These are phyloP conservation scores for Geotrichum cucujoidarum DNA, from an alignment of 1,139 yeast species.

Conservation along the genomic window DNA sequence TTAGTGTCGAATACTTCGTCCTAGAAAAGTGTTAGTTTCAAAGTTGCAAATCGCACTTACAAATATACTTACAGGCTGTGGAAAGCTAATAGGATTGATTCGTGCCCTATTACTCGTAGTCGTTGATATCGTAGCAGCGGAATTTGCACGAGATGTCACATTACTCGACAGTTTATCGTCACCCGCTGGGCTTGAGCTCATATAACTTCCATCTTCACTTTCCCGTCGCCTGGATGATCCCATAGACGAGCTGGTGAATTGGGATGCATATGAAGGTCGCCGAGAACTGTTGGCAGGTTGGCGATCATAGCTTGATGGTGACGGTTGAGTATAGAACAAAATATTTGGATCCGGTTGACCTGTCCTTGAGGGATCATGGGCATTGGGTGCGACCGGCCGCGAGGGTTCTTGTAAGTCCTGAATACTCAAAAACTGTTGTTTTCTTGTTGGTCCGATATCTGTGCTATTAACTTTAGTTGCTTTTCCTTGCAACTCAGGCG, in stretches of 20 bases:
- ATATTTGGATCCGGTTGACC: background rate
- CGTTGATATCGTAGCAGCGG: slow-evolving; percentile 6
- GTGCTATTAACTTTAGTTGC: no score
- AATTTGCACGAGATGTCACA: background rate
- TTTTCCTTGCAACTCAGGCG: no score
- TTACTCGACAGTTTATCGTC: background rate
- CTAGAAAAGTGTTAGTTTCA: background rate
- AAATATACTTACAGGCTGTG: slow-evolving; percentile 12
- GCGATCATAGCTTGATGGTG: background rate
- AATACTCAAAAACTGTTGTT: slow-evolving; percentile 11
- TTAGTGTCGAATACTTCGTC: slow-evolving; percentile 19
- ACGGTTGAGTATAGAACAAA: background rate
- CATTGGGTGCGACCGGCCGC: slow-evolving; percentile 7
- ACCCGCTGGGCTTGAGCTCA: slow-evolving; percentile 4
- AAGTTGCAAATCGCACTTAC: no score
- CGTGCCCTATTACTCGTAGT: background rate
- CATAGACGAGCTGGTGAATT: slow-evolving; percentile 22
- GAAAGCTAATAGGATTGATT: slow-evolving; percentile 14
- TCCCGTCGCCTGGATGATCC: slow-evolving; percentile 8
- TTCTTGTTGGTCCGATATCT: no score
- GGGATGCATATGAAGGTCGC: slow-evolving; percentile 26
- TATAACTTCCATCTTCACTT: background rate
- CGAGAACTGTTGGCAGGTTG: slow-evolving; percentile 19
- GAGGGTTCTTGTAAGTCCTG: slow-evolving; percentile 16
- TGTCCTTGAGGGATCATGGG: no score